Percentiles rank a stretch among this genome's conserved stretches.
phyloP scores from a whole-genome alignment of 768 basidiomycete species.

The Sporobolomyces pararoseus region DNA sequence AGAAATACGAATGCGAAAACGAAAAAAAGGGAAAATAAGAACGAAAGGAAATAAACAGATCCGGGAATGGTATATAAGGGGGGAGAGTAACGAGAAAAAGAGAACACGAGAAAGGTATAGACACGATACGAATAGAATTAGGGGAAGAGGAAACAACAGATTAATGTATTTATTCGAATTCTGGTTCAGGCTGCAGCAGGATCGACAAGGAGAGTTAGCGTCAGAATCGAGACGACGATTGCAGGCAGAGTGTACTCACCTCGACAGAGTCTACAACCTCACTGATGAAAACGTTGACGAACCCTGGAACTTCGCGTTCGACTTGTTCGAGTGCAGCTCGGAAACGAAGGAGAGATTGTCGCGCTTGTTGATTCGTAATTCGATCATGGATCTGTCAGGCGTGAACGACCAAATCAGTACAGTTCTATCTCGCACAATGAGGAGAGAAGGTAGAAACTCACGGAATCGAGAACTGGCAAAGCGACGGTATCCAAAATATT shows the following conservation, averaged over 20 bases:
- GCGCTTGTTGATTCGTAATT: conserved; percentile 79
- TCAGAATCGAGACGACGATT: too few species aligned
- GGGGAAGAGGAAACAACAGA: too few species aligned
- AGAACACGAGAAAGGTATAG: background rate
- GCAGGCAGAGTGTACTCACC: background rate
- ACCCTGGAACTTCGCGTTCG: conserved; percentile 90
- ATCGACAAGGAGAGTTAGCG: background rate
- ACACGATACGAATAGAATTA: background rate
- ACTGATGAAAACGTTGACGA: conserved; percentile 69
- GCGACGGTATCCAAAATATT: conserved; percentile 92
- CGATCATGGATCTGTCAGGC: conserved; percentile 73
- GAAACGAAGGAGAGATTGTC: conserved; percentile 75
- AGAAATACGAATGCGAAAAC: too few species aligned
- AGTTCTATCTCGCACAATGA: background rate
- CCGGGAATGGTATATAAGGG: too few species aligned
- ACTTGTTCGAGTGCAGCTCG: conserved; percentile 92
- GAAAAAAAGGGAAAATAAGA: too few species aligned
- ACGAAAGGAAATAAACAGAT: too few species aligned
- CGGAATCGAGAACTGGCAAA: conserved; percentile 90
- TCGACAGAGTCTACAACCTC: conserved; percentile 40
- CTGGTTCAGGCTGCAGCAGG: conserved; percentile 34
- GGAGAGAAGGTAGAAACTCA: conserved; percentile 52
- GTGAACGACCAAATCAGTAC: background rate
- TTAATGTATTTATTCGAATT: conserved; percentile 7
- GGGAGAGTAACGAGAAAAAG: too few species aligned